Evolutionary conservation across 208 protist genomes (phyloP).

Genomic region (Blechomonas ayalai): DNA sequence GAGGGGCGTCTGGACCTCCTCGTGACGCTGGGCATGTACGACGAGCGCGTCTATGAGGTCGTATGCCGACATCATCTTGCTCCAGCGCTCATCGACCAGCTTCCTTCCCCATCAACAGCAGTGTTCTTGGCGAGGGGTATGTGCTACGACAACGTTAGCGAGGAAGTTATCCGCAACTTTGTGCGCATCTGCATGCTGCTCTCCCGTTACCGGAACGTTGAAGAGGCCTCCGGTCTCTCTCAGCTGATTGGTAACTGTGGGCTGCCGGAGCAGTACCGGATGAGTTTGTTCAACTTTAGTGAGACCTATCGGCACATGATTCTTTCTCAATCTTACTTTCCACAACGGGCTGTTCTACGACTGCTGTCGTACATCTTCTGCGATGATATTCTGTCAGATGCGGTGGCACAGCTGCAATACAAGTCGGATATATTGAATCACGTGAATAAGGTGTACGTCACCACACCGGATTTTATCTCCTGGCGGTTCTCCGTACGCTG

Average conservation of each 20-base stretch:
- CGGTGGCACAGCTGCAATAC: slow-evolving; percentile 85
- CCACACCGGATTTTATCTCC: slow-evolving; percentile 80
- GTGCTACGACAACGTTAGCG: slow-evolving; percentile 69
- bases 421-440: slow-evolving; percentile 86
- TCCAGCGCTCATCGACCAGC: slow-evolving; percentile 32
- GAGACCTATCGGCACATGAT: slow-evolving; percentile 88
- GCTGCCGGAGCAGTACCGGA: slow-evolving; percentile 72
- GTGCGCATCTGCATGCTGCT: slow-evolving; percentile 79
- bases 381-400: slow-evolving; percentile 76
- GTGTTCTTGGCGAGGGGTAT: slow-evolving; percentile 77
- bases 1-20: slow-evolving; percentile 47
- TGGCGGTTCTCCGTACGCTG: slow-evolving; percentile 88
- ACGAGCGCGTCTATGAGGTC: slow-evolving; percentile 88
- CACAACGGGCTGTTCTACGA: slow-evolving; percentile 69
- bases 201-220: slow-evolving; percentile 54
- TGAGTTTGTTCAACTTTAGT: slow-evolving; percentile 84
- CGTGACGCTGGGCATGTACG: slow-evolving; percentile 62
- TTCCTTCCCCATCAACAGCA: slow-evolving; percentile 54
- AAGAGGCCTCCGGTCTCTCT: slow-evolving; percentile 69
- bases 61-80: slow-evolving; percentile 63
- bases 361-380: slow-evolving; percentile 85
- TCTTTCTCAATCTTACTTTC: slow-evolving; percentile 77
- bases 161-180: slow-evolving; percentile 78
- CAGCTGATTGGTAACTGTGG: slow-evolving; percentile 80
- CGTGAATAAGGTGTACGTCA: slow-evolving; percentile 81